Base-by-base conservation (phyloP, 306 rosid species). In the Arachis hypogaea region DNA sequence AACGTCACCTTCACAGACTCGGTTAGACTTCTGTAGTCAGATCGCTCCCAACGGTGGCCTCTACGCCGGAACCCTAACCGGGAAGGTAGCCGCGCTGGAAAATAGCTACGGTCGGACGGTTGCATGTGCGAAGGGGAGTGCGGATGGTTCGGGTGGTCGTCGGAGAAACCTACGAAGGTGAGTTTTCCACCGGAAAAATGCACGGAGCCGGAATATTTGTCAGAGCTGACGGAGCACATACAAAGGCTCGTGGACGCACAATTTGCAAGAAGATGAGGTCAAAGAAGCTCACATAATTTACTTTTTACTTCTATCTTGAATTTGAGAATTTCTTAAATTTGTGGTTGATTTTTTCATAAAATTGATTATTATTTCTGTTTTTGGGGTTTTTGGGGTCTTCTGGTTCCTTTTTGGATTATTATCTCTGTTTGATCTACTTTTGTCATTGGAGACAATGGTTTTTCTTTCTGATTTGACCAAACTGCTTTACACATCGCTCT, bases 101-200 rank as follows among this genome's bases (percentile, higher is more conserved):
- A 77, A 22, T 85, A 85, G 46, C 75, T 82, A 1, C 82, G 89
- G 86, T 77, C 81, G 0, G 85, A 85, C 50, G 89, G 89, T 3
- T 82, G 89, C 73, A 82, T 82, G 83, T 85, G 80, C 65, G 79
- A 82, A 60, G 86, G 89, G 0, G 89, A 82, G 7, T 82, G 89
- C 86, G 86, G 89, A 0, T 68, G 62, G 55, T 77, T 85, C 66
- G 80, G 81, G 1, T 85, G 86, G 89, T 86, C 89, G 0, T 85
- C 86, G 1, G 89, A 4, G 86, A 81, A 0, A 80, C 86, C 64
- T 80, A 80, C 66, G 85, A 85, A 44, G 83, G 89, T 1, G 85
- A 85, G 30, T 80, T 85, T 68, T 72, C 63, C 7, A 49, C 47
- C 8, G 86, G 85, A 1, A 18, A 66, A 4, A 85, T 82, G 67